A percentile compares a stretch with the other conserved stretches of the same genome.
Evolutionary conservation across 2,329 filamentous ascomycete species (phyloP).

Genomic region (Fusarium chuoi): DNA sequence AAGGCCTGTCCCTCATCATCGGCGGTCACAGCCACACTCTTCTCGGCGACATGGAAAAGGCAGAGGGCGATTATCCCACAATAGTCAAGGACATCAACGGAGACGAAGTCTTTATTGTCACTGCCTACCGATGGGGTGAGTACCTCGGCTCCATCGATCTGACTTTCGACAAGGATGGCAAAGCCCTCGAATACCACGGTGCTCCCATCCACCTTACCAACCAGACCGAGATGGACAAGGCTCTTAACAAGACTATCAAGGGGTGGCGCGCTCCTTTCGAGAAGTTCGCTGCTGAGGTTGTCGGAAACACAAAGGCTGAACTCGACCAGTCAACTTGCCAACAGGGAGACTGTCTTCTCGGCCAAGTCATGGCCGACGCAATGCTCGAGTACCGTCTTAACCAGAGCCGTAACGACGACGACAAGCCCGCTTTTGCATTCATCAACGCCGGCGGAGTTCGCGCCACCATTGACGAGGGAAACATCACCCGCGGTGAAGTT

Average conservation of each 20-base stretch:
- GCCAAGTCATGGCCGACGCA: slow-evolving; percentile 66
- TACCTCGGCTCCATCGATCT: slow-evolving; percentile 75
- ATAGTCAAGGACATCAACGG: slow-evolving; percentile 69
- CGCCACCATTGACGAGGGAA: slow-evolving; percentile 68
- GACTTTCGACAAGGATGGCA: slow-evolving; percentile 69
- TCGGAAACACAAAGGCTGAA: slow-evolving; percentile 64
- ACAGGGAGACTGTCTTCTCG: slow-evolving; percentile 66
- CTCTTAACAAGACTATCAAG: slow-evolving; percentile 67
- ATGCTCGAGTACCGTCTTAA: slow-evolving; percentile 70
- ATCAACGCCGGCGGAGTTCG: slow-evolving; percentile 74
- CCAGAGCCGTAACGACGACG: slow-evolving; percentile 50
- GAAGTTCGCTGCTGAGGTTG: slow-evolving; percentile 65
- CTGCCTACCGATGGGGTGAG: slow-evolving; percentile 75
- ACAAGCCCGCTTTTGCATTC: slow-evolving; percentile 63
- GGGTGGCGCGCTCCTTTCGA: slow-evolving; percentile 71
- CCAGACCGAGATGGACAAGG: slow-evolving; percentile 64
- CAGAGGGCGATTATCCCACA: slow-evolving; percentile 71
- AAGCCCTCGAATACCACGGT: slow-evolving; percentile 70
- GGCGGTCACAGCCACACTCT: slow-evolving; percentile 70
- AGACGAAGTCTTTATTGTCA: slow-evolving; percentile 75
- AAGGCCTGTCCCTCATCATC: slow-evolving; percentile 75
- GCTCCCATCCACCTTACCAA: slow-evolving; percentile 73
- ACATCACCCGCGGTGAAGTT: slow-evolving; percentile 71
- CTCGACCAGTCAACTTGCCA: slow-evolving; percentile 71
- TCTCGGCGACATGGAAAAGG: slow-evolving; percentile 67